Conservation (phyloP, 2,329 filamentous ascomycete genomes). For the Xylaria sp. region DNA sequence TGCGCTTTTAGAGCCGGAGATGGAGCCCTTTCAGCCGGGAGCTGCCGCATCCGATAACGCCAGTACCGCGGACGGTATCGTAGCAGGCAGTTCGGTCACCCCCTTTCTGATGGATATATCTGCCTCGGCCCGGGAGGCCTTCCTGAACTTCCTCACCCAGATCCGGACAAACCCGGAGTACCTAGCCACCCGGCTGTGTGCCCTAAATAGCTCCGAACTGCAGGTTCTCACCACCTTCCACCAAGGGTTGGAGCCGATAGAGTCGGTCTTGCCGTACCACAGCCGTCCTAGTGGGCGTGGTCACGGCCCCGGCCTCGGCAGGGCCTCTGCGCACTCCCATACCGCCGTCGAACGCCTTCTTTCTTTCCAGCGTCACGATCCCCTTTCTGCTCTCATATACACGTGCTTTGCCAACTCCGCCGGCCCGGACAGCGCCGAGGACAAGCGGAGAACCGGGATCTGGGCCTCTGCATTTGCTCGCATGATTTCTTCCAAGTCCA, state of each 20-base stretch:
- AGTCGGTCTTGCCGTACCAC: slow-evolving; percentile 78
- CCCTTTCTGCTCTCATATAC: slow-evolving; percentile 81
- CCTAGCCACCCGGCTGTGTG: slow-evolving; percentile 78
- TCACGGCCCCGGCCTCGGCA: slow-evolving; percentile 50
- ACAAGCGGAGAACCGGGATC: slow-evolving; percentile 75
- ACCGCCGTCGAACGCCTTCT: slow-evolving; percentile 80
- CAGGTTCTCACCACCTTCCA: slow-evolving; percentile 77
- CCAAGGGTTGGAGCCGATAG: slow-evolving; percentile 76
- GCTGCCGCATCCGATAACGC: slow-evolving; percentile 54
- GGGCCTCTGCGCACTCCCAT: slow-evolving; percentile 49
- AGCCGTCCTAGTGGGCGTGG: slow-evolving; percentile 51
- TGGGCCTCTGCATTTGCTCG: slow-evolving; percentile 89
- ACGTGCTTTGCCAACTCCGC: slow-evolving; percentile 88
- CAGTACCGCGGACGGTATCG: slow-evolving; percentile 43
- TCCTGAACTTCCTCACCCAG: slow-evolving; percentile 78
- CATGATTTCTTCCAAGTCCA: slow-evolving; percentile 76
- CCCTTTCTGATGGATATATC: slow-evolving; percentile 76
- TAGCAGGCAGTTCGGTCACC: slow-evolving; percentile 40
- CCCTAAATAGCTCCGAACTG: slow-evolving; percentile 75
- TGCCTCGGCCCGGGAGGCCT: slow-evolving; percentile 70
- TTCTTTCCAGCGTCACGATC: slow-evolving; percentile 87
- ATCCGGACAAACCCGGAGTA: slow-evolving; percentile 87
- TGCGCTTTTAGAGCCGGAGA: slow-evolving; percentile 71
- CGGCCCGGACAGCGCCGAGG: slow-evolving; percentile 79
- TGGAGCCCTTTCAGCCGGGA: slow-evolving; percentile 62